Evolutionary conservation across 2,329 filamentous ascomycete genomes (phyloP).

Genomic region (Aspergillus melleus): DNA sequence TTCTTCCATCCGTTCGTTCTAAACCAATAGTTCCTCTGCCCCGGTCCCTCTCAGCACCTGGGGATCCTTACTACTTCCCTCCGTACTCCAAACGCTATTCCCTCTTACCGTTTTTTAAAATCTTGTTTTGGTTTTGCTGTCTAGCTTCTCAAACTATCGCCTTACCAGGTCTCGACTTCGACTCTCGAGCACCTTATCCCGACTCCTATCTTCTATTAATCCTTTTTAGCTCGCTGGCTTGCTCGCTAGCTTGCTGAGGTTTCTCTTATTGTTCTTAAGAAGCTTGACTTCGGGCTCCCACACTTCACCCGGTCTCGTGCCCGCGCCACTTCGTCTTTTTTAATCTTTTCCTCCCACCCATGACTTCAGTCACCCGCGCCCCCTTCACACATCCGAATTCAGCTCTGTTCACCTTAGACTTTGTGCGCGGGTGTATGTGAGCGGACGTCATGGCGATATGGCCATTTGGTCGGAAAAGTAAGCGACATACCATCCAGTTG

Average conservation of each 20-base stretch:
- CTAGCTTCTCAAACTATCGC: background rate
- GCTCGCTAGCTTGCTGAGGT: background rate
- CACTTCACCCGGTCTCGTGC: conserved; percentile 7
- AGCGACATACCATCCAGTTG: conserved; percentile 62
- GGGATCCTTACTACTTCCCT: background rate
- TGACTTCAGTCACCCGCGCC: conserved; percentile 27
- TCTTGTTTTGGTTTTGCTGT: background rate
- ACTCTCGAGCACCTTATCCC: background rate
- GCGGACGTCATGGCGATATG: conserved; percentile 68
- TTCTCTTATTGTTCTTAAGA: background rate
- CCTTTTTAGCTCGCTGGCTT: background rate
- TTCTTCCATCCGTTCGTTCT: conserved; percentile 17
- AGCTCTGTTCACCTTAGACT: conserved; percentile 23
- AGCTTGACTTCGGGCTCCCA: background rate
- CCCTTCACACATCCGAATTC: conserved; percentile 15
- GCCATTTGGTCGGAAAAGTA: conserved; percentile 76
- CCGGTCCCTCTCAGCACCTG: conserved; percentile 5
- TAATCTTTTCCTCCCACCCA: conserved; percentile 17
- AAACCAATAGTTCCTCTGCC: conserved; percentile 14
- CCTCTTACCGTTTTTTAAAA: conserved; percentile 1
- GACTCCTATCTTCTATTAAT: background rate
- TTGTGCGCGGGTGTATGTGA: conserved; percentile 13
- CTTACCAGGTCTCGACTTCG: background rate
- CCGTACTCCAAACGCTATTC: background rate
- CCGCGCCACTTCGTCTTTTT: conserved; percentile 15